These are phyloP conservation scores for Diaporthe sp. DNA, from an alignment of 2,329 filamentous ascomycete species.

Conservation along the genomic window DNA sequence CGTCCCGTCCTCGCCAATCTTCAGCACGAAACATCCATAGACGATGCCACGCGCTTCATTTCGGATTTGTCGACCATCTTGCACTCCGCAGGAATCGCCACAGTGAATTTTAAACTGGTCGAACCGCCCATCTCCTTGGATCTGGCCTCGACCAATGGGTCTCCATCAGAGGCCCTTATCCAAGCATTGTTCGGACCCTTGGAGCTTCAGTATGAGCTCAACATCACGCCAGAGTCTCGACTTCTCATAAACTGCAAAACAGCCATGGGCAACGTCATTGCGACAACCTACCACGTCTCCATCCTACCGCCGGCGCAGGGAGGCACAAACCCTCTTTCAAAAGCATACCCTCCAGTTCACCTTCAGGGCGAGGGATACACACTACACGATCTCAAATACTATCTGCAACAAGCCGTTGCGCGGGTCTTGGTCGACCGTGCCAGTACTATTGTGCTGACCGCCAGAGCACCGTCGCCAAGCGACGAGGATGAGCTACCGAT, in stretches of 20 bases:
- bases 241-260: conserved; percentile 62
- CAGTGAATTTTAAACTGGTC: conserved; percentile 59
- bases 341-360: conserved; percentile 58
- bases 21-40: conserved; percentile 58
- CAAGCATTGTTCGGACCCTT: conserved; percentile 59
- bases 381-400: conserved; percentile 59
- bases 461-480: conserved; percentile 40
- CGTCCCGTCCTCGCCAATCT: conserved; percentile 66
- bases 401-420: conserved; percentile 59
- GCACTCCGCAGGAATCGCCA: conserved; percentile 59
- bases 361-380: conserved; percentile 58
- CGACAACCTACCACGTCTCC: conserved; percentile 60
- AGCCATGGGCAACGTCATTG: conserved; percentile 57
- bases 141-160: conserved; percentile 45
- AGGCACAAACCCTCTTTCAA: conserved; percentile 51
- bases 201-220: conserved; percentile 59
- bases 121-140: conserved; percentile 52
- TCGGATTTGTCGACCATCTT: conserved; percentile 60
- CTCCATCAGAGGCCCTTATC: conserved; percentile 60
- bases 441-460: conserved; percentile 47
- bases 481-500: conserved; percentile 24
- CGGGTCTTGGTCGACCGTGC: conserved; percentile 55
- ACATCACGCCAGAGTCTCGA: conserved; percentile 59
- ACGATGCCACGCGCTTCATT: conserved; percentile 57
- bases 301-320: conserved; percentile 52